Conservation (phyloP, 768 basidiomycete genomes). For the Auricularia auricula-judae region DNA sequence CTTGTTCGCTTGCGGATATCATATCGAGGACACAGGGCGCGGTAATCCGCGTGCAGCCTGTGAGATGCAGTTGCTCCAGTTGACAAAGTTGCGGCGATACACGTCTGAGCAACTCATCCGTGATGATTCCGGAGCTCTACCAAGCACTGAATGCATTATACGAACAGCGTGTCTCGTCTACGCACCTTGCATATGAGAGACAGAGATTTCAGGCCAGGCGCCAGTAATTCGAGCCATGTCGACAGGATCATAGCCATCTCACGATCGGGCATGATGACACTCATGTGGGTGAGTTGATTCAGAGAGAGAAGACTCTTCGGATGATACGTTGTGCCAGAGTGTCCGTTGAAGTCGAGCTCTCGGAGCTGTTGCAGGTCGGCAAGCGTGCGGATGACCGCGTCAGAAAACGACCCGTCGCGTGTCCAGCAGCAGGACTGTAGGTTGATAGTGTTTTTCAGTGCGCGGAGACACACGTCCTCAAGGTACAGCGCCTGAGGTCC, state of each 20-base stretch:
- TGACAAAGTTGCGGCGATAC: constrained; percentile 38
- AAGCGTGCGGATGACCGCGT: constrained; percentile 46
- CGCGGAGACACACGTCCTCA: constrained; percentile 32
- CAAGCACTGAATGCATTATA: background rate
- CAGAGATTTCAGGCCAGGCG: constrained; percentile 39
- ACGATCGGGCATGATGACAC: constrained; percentile 64
- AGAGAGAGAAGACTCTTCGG: constrained; percentile 41
- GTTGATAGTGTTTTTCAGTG: constrained; percentile 49
- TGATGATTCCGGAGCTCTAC: constrained; percentile 25
- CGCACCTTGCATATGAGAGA: constrained; percentile 62
- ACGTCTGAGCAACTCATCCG: constrained; percentile 40
- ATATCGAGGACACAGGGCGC: constrained; percentile 46
- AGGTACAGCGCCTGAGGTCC: constrained; percentile 7
- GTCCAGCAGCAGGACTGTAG: constrained; percentile 67
- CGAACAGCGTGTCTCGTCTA: background rate
- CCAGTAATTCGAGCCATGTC: constrained; percentile 38
- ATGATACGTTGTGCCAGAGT: constrained; percentile 41
- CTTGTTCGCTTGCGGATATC: constrained; percentile 30
- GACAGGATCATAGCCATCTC: constrained; percentile 39
- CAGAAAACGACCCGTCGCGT: constrained; percentile 60
- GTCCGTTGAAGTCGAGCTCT: constrained; percentile 66
- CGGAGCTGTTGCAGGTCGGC: constrained; percentile 27
- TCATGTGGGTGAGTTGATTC: constrained; percentile 40
- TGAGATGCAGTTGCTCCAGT: constrained; percentile 47
- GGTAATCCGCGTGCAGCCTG: constrained; percentile 62